phyloP scores from a whole-genome alignment of 2,329 filamentous ascomycete genomes.

The Chrysosporium queenslandicum region DNA sequence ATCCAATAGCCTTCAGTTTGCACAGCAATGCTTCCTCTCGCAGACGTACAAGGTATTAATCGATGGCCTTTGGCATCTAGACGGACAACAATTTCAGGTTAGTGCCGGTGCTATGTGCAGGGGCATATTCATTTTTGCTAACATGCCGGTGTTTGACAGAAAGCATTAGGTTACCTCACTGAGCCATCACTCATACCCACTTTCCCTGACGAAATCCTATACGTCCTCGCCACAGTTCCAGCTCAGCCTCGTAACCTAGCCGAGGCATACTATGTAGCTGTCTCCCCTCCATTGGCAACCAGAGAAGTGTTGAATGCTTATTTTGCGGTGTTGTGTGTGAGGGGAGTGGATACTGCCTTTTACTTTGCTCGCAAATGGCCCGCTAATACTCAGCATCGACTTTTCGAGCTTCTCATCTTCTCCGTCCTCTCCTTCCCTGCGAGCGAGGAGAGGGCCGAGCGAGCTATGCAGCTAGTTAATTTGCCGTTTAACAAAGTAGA shows the following conservation, averaged over 20 bases:
- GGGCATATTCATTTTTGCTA: background rate
- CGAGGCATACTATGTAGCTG: constrained; percentile 68
- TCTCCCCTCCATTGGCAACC: constrained; percentile 60
- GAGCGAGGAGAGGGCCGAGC: constrained; percentile 39
- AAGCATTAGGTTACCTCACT: constrained; percentile 63
- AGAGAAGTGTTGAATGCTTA: constrained; percentile 54
- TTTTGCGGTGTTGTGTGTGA: constrained; percentile 57
- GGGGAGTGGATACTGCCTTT: constrained; percentile 62
- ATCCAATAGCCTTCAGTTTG: constrained; percentile 46
- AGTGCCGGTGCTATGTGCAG: constrained; percentile 12
- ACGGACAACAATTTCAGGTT: constrained; percentile 59
- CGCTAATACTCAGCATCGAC: constrained; percentile 49
- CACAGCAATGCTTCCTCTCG: constrained; percentile 55
- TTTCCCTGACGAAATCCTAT: constrained; percentile 73
- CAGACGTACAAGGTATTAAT: constrained; percentile 70
- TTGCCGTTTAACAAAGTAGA: constrained; percentile 62
- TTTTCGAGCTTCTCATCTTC: constrained; percentile 58
- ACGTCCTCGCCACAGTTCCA: constrained; percentile 53
- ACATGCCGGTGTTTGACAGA: constrained; percentile 29
- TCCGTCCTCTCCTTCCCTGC: constrained; percentile 43
- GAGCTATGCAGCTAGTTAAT: constrained; percentile 59
- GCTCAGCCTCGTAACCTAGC: constrained; percentile 54
- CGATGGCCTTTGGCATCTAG: constrained; percentile 71
- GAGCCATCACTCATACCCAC: constrained; percentile 71
- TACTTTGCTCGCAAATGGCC: constrained; percentile 60